Base-by-base conservation (phyloP, 2,329 filamentous ascomycete species). In the Fusarium coicis region DNA sequence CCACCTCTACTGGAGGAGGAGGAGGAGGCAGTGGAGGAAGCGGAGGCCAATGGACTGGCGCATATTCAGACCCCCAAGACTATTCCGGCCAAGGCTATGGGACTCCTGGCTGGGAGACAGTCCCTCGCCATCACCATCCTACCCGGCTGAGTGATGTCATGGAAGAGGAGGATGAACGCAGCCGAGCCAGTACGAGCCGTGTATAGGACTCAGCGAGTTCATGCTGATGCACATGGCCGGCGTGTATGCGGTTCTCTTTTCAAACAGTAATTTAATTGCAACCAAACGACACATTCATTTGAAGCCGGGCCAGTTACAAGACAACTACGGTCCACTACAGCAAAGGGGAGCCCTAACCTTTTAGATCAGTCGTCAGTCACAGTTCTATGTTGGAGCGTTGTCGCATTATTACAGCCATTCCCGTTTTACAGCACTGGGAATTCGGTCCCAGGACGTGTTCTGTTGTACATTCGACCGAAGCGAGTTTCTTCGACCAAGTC, bases 121-220 rank as follows among this genome's bases (percentile, higher is more conserved):
- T 94, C 71, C 91, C 92, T 30, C 88, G 91, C 63, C 95, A 97
- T 81, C 93, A 96, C 75, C 94, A 97, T 82, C 95, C 95, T 0
- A 97, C 95, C 14, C 87, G 95, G 63, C 85, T 97, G 71, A 97
- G 94, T 80, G 95, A 97, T 82, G 95, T 97, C 34, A 87, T 96
- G 36, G 93, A 95, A 79, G 94, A 94, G 79, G 92, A 97, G 72
- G 93, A 96, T 74, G 94, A 97, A 82, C 87, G 91, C 56, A 93
- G 93, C 79, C 89, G 93, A 28, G 93, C 92, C 19, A 93, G 92
- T 74, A 91, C 90, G 72, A 90, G 88, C 78, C 87, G 88, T 37
- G 76, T 76, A 44, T 81, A 81, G 75, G 76, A 78, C 43, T 76
- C 73, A 28, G 47, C 58, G 47, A 71, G 64, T 59, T 57, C 63